phyloP scores from a whole-genome alignment of 1,284 basidiomycete genomes.

The Moesziomyces sp. region DNA sequence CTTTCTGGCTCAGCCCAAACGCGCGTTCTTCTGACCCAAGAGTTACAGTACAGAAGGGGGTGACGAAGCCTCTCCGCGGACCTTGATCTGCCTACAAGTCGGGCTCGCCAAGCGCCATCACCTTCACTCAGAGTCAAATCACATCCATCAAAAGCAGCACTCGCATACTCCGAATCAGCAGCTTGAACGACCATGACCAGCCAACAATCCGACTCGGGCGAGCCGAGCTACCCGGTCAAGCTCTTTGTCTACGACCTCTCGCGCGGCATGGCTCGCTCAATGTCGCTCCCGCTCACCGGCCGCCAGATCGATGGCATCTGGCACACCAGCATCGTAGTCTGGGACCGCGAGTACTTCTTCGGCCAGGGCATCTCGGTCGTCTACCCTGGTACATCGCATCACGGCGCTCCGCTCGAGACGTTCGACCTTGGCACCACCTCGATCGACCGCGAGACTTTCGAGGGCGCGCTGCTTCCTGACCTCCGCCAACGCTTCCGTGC shows the following conservation, averaged over 20 bases:
- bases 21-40: too few species aligned
- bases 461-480: constrained; percentile 78
- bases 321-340: constrained; percentile 88
- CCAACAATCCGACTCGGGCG: constrained; percentile 3
- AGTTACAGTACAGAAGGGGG: too few species aligned
- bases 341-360: constrained; percentile 85
- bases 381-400: constrained; percentile 69
- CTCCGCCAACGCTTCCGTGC: constrained; percentile 83
- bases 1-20: too few species aligned
- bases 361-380: constrained; percentile 82
- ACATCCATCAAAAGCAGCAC: too few species aligned
- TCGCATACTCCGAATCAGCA: too few species aligned
- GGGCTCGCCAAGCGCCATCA: too few species aligned
- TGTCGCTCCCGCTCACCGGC: constrained; percentile 82
- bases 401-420: constrained; percentile 80
- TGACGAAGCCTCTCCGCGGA: too few species aligned
- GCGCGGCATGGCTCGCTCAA: constrained; percentile 80
- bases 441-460: constrained; percentile 83
- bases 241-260: constrained; percentile 92
- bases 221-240: constrained; percentile 63
- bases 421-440: constrained; percentile 84
- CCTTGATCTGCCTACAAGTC: too few species aligned
- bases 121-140: too few species aligned
- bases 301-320: constrained; percentile 68
- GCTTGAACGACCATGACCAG: constrained; percentile 4